These are phyloP conservation scores for Daldinia bambusicola DNA, from an alignment of 495 filamentous ascomycete genomes.

Conservation along the genomic window DNA sequence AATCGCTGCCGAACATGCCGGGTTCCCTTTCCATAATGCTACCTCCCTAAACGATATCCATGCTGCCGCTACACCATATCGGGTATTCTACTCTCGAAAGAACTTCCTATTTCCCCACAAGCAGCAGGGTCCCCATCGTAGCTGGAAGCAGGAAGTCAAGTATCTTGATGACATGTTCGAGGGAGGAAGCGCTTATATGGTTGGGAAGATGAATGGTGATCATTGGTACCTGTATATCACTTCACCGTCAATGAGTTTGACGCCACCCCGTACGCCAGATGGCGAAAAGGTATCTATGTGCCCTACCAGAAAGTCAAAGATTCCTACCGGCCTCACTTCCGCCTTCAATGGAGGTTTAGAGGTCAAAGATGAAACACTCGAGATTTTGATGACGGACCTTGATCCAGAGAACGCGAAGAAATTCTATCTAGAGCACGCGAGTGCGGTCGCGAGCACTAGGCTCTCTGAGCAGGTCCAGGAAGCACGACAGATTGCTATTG, in stretches of 20 bases:
- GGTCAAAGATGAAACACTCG: constrained; percentile 85
- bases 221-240: constrained; percentile 99
- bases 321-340: constrained; percentile 74
- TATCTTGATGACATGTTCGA: constrained; percentile 89
- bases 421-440: constrained; percentile 94
- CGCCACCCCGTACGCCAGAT: constrained; percentile 83
- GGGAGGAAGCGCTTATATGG: constrained; percentile 98
- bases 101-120: constrained; percentile 97
- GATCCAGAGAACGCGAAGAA: constrained; percentile 93
- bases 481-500: constrained; percentile 62
- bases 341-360: constrained; percentile 58
- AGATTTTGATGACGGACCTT: constrained; percentile 98
- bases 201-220: constrained; percentile 99
- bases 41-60: constrained; percentile 64
- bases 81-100: constrained; percentile 99
- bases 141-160: constrained; percentile 96
- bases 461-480: constrained; percentile 71
- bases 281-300: constrained; percentile 49
- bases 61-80: constrained; percentile 84
- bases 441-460: constrained; percentile 83
- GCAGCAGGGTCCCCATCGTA: constrained; percentile 92
- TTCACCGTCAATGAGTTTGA: constrained; percentile 80
- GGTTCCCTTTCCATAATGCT: constrained; percentile 75
- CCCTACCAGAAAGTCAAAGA: constrained; percentile 51
- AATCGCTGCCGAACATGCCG: constrained; percentile 86